Base-by-base conservation (phyloP, 2,329 filamentous ascomycete genomes). In the Triangularia setosa region DNA sequence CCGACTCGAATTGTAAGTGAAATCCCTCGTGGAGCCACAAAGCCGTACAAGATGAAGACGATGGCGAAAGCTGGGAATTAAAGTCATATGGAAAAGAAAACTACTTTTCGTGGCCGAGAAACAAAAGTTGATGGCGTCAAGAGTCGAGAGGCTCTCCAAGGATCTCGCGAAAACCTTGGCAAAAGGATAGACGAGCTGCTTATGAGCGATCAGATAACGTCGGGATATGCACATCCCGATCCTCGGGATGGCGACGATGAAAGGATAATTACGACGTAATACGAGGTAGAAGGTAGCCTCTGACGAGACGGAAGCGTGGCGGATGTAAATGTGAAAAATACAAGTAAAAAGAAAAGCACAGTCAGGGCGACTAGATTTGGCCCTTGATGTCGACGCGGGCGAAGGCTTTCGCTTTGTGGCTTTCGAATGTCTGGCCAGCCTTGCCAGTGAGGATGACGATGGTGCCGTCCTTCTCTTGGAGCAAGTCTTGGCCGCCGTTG, bases 311-410 rank as follows among this genome's bases (percentile, higher is more conserved):
- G n/a, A 48, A n/a, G 18, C n/a, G n/a, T 48, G 58, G 30, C 24
- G 18, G 30, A 44, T 23, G 53, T 30, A 54, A 33, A 55, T 58
- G 57, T 24, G 40, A 60, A 63, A 61, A 61, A 58, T 53, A 57
- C n/a, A 18, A 60, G 12, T 64, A 30, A 58, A 60, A 61, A 68
- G 53, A 59, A 59, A 60, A 58, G 8, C 24, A 55, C 25, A 16
- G n/a, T 54, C 23, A 57, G 28, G 55, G 67, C 28, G 61, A 71
- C 89, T 81, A 95, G 75, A 97, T 96, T 80, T 98, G 94, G 74
- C 94, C 93, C 81, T 98, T 97, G 82, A 98, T 96, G 80, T 98
- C 93, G 82, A 98, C 90, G 75, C 88, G 89, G 74, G 87, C 85
- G 78, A 97, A 96, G 58, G 94, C 94, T 67, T 84, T 83, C 44